These are phyloP conservation scores for Zhuliangozyma blackwelliae DNA, from an alignment of 1,139 yeast species.

Conservation along the genomic window DNA sequence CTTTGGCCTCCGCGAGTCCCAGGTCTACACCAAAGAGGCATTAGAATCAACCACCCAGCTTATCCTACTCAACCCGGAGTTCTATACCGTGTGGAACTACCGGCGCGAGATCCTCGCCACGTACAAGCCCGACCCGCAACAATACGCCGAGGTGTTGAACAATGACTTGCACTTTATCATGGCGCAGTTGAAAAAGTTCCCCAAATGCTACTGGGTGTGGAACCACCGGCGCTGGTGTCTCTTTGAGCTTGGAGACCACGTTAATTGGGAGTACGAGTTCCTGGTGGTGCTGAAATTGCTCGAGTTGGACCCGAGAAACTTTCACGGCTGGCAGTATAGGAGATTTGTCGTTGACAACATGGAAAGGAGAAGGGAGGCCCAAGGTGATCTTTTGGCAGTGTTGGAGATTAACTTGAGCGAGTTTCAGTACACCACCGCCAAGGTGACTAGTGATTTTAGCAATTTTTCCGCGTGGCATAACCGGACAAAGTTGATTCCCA, in stretches of 20 bases:
- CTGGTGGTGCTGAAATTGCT: constrained; percentile 64
- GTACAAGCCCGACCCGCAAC: constrained; percentile 15
- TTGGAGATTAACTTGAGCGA: constrained; percentile 44
- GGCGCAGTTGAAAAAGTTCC: constrained; percentile 56
- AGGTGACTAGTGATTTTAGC: constrained; percentile 78
- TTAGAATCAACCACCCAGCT: constrained; percentile 50
- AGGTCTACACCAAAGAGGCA: constrained; percentile 33
- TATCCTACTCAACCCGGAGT: constrained; percentile 72
- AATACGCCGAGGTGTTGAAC: constrained; percentile 36
- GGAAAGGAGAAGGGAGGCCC: constrained; percentile 22
- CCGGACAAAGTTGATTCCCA: constrained; percentile 65
- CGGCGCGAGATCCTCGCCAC: constrained; percentile 64
- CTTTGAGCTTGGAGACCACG: constrained; percentile 42
- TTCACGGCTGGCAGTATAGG: constrained; percentile 95
- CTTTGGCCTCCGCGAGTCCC: constrained; percentile 29
- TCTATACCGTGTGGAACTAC: constrained; percentile 87
- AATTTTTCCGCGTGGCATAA: constrained; percentile 98
- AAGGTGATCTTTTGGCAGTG: constrained; percentile 12
- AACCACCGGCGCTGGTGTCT: constrained; percentile 87
- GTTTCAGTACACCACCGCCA: constrained; percentile 70
- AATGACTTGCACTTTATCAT: constrained; percentile 62
- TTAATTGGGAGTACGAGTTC: constrained; percentile 68
- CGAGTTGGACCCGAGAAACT: constrained; percentile 74
- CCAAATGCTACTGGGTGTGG: constrained; percentile 97
- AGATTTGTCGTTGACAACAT: constrained; percentile 59